A percentile compares a stretch with the other conserved stretches of the same genome.
Conservation (phyloP, 208 protist species). For the Porcisia hertigi region DNA sequence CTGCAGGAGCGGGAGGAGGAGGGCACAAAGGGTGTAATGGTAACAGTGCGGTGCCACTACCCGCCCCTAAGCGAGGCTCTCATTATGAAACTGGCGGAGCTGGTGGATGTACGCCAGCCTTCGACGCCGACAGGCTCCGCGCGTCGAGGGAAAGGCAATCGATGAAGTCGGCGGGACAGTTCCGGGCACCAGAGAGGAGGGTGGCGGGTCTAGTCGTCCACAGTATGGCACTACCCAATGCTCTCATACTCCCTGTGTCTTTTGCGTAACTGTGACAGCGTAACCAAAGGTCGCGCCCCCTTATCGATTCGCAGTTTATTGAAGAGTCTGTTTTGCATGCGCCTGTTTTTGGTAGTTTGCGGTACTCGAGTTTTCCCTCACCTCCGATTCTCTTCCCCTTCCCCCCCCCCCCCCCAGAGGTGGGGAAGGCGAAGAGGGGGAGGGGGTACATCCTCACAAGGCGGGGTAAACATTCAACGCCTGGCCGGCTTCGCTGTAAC, state of each 20-base stretch:
- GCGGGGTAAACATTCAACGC: no score
- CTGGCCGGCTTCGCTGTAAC: no score
- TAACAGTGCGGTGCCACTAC: constrained; percentile 55
- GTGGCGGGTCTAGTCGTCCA: background rate
- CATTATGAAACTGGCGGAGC: constrained; percentile 50
- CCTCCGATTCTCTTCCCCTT: background rate
- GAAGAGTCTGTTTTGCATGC: background rate
- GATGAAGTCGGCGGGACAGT: background rate
- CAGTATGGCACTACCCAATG: background rate
- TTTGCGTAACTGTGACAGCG: background rate
- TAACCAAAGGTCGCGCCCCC: background rate
- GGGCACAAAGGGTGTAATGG: constrained; percentile 35
- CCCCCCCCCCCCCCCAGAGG: no score
- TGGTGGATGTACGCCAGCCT: constrained; percentile 18
- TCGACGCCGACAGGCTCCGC: background rate
- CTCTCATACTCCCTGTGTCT: background rate
- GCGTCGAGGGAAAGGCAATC: background rate
- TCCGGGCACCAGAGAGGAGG: background rate
- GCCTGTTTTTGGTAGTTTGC: background rate
- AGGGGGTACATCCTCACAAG: no score
- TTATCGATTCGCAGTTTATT: background rate
- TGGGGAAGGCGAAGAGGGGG: no score
- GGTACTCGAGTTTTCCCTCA: background rate
- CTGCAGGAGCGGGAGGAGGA: constrained; percentile 58
- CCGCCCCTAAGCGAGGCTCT: constrained; percentile 50